These are phyloP conservation scores for California macrophylla DNA, from an alignment of 441 rosid genomes.

Conservation along the genomic window DNA sequence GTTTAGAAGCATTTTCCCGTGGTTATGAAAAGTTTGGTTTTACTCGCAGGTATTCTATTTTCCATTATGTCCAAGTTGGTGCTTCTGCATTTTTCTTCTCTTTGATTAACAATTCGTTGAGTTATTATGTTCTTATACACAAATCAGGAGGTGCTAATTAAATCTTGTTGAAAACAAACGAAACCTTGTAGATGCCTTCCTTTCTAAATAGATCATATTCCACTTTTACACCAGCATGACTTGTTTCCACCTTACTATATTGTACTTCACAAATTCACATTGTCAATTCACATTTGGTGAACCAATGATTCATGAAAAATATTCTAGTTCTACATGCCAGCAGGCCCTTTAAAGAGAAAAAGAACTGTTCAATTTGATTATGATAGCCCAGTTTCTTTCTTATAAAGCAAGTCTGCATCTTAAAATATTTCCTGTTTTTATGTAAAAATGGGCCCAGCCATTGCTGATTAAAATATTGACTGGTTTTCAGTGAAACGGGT, in stretches of 20 bases:
- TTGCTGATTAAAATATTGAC: slow-evolving; percentile 28
- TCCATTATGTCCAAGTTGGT: slow-evolving; percentile 5
- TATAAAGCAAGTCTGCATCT: neutral
- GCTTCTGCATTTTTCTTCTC: neutral
- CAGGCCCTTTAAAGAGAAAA: neutral
- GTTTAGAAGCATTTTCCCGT: slow-evolving; percentile 82
- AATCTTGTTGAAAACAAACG: neutral
- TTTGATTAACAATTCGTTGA: neutral
- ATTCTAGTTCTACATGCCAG: neutral
- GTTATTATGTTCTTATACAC: neutral
- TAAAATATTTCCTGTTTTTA: slow-evolving; percentile 8
- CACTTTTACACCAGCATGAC: neutral
- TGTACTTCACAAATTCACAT: neutral
- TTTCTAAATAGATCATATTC: neutral
- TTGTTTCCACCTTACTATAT: neutral
- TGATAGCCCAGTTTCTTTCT: neutral
- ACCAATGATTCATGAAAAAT: neutral
- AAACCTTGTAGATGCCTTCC: neutral
- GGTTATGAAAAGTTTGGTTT: slow-evolving; percentile 93
- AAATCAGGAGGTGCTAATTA: neutral
- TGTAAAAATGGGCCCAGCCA: slow-evolving; percentile 19
- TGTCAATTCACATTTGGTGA: neutral
- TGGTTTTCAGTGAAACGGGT: slow-evolving; percentile 62
- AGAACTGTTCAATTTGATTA: neutral
- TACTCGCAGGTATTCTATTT: slow-evolving; percentile 47